phyloP scores from a whole-genome alignment of 495 filamentous ascomycete species.

The Hyaloscypha bicolor region DNA sequence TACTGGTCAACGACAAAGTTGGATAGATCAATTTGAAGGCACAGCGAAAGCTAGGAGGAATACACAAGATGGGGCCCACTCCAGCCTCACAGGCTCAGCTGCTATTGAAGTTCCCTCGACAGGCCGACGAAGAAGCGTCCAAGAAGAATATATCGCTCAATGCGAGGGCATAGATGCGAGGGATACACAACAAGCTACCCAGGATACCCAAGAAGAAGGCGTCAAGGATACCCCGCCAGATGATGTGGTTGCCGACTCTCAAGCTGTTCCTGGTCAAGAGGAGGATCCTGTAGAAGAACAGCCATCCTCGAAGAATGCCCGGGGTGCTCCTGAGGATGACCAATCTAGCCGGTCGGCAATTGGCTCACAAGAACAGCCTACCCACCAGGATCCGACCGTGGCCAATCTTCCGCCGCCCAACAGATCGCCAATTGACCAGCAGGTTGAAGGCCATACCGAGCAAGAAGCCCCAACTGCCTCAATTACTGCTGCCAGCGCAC shows the following conservation, averaged over 20 bases:
- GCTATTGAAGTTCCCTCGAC: constrained; percentile 31
- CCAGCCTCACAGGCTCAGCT: not conserved
- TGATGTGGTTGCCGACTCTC: constrained; percentile 29
- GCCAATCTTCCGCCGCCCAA: not conserved
- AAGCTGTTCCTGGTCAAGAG: constrained; percentile 6
- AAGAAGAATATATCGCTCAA: constrained; percentile 27
- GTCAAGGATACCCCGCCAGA: constrained; percentile 26
- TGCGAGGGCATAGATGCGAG: constrained; percentile 22
- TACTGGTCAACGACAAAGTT: constrained; percentile 15
- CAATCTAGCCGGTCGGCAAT: not conserved
- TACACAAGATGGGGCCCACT: constrained; percentile 7
- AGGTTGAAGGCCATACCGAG: not conserved
- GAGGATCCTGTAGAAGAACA: not conserved
- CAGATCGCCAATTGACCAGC: not conserved
- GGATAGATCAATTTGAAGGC: constrained; percentile 21
- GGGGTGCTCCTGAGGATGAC: not conserved
- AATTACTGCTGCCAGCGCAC: not conserved
- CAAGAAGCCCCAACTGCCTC: not conserved
- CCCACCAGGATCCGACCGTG: not conserved
- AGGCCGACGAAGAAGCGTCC: constrained; percentile 13
- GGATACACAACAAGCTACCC: constrained; percentile 19
- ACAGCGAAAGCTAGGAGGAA: constrained; percentile 19
- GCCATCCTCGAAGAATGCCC: not conserved
- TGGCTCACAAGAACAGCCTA: not conserved
- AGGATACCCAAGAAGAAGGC: constrained; percentile 8